Percentiles rank a stretch among this genome's conserved stretches.
These are phyloP conservation scores for Amylostereum areolatum DNA, from an alignment of 1,284 basidiomycete species.

Conservation along the genomic window DNA sequence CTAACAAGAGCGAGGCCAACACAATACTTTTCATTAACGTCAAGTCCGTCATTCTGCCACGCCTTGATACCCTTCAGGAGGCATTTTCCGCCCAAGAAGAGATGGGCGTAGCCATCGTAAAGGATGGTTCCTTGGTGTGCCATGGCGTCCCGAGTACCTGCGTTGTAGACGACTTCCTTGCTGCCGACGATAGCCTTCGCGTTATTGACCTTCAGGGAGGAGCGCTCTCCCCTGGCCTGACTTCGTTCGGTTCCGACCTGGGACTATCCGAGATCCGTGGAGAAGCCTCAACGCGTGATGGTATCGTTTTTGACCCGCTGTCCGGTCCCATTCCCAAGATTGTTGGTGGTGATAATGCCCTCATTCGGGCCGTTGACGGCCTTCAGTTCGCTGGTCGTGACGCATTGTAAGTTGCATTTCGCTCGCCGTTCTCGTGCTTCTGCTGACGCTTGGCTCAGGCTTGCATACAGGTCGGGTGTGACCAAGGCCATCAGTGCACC, in stretches of 20 bases:
- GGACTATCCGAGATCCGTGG: constrained; percentile 55
- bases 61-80: constrained; percentile 1
- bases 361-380: constrained; percentile 46
- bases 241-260: constrained; percentile 53
- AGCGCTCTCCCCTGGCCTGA: constrained; percentile 43
- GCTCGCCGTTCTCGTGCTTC: constrained; percentile 9
- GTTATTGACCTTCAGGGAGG: constrained; percentile 35
- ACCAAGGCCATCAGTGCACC: constrained; percentile 61
- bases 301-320: constrained; percentile 32
- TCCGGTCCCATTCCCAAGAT: constrained; percentile 21
- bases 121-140: constrained; percentile 26
- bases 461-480: constrained; percentile 58
- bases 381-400: constrained; percentile 46
- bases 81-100: neutral
- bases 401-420: constrained; percentile 38
- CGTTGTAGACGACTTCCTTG: constrained; percentile 6
- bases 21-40: constrained; percentile 58
- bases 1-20: constrained; percentile 28
- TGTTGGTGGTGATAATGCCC: constrained; percentile 30
- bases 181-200: constrained; percentile 8
- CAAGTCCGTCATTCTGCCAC: constrained; percentile 5
- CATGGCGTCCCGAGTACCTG: constrained; percentile 17
- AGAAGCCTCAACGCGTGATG: constrained; percentile 67
- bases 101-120: constrained; percentile 17
- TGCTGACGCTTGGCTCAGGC: constrained; percentile 30